Evolutionary conservation across 2,329 filamentous ascomycete genomes (phyloP).

Genomic region (Sordariomycetes sp.): DNA sequence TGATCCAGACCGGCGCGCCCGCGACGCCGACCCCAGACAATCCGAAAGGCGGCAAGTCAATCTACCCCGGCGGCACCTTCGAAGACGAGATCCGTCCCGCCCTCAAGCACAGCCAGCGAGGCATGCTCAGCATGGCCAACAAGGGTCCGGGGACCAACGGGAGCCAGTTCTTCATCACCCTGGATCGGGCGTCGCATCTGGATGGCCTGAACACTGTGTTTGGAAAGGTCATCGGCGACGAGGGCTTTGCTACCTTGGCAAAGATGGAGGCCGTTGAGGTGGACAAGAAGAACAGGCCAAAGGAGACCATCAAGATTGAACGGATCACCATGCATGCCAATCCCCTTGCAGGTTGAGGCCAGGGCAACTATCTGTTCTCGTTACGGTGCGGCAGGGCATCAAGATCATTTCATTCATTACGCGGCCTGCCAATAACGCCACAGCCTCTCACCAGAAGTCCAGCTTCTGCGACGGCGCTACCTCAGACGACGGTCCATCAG

Average conservation of each 20-base stretch:
- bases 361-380: too few species aligned
- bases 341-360: constrained; percentile 53
- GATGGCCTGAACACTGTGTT: constrained; percentile 82
- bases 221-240: constrained; percentile 61
- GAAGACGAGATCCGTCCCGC: constrained; percentile 73
- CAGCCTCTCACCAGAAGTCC: background rate
- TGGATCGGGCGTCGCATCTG: constrained; percentile 69
- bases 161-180: constrained; percentile 74
- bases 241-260: constrained; percentile 54
- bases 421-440: too few species aligned
- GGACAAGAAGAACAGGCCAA: constrained; percentile 70
- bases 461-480: background rate
- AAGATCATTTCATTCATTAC: too few species aligned
- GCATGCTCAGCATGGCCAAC: constrained; percentile 71
- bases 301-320: constrained; percentile 57
- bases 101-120: constrained; percentile 58
- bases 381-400: background rate
- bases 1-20: constrained; percentile 67
- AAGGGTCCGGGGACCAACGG: constrained; percentile 66
- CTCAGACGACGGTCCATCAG: background rate
- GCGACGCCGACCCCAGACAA: constrained; percentile 43
- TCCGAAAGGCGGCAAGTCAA: constrained; percentile 61
- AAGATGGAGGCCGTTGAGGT: constrained; percentile 64
- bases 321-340: constrained; percentile 70
- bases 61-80: constrained; percentile 65